Evolutionary conservation across 371 early-diverging fungal species (phyloP).

Genomic region (Dinochytrium kinnereticum): DNA sequence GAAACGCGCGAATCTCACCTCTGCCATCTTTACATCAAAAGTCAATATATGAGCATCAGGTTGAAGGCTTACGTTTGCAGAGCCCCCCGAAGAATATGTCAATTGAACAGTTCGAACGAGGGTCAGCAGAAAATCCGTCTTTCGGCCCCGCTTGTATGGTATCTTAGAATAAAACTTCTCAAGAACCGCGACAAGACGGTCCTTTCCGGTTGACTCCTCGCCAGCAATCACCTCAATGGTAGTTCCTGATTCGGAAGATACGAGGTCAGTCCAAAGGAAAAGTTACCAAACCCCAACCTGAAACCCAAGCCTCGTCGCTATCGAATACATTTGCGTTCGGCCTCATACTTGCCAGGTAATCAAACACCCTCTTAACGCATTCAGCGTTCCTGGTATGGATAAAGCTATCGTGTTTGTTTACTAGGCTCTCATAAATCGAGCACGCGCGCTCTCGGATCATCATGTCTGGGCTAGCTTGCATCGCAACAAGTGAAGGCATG

Average conservation of each 20-base stretch:
- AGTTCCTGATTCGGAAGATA: neutral
- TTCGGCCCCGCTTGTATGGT: slow-evolving; percentile 67
- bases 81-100: neutral
- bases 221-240: neutral
- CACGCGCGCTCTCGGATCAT: slow-evolving; percentile 71
- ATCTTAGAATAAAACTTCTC: slow-evolving; percentile 70
- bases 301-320: neutral
- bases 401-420: slow-evolving; percentile 81
- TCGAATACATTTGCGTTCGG: neutral
- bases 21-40: neutral
- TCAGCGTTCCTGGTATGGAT: slow-evolving; percentile 79
- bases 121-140: slow-evolving; percentile 72
- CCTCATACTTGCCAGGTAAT: slow-evolving; percentile 65
- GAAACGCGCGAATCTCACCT: slow-evolving; percentile 70
- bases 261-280: neutral
- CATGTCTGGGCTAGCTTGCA: slow-evolving; percentile 73
- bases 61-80: neutral
- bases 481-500: slow-evolving; percentile 83
- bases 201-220: neutral
- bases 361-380: slow-evolving; percentile 71
- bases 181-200: slow-evolving; percentile 62
- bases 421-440: slow-evolving; percentile 72
- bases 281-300: too few species aligned
- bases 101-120: slow-evolving; percentile 74
- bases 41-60: too few species aligned